Conservation (phyloP, 1,284 basidiomycete genomes). For the Ceratobasidium papillatum region DNA sequence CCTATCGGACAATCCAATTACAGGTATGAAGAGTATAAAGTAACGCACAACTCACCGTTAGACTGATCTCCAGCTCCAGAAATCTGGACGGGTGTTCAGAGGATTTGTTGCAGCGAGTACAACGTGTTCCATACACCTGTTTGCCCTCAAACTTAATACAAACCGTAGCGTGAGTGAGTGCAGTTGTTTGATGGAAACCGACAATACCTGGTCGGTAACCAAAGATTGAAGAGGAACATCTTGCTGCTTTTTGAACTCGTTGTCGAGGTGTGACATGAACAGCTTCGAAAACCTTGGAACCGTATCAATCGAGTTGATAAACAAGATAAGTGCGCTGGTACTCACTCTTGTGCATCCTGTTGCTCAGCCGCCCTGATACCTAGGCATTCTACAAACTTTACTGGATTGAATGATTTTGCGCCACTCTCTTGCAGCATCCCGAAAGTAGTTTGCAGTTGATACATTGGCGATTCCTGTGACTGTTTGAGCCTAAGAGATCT, state of each 20-base stretch:
- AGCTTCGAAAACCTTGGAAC: constrained; percentile 84
- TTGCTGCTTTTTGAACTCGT: constrained; percentile 82
- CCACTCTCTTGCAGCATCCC: constrained; percentile 80
- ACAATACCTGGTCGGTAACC: constrained; percentile 70
- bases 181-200: not conserved
- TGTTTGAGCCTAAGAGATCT: constrained; percentile 50
- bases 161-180: not conserved
- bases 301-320: constrained; percentile 20
- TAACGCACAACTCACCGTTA: constrained; percentile 62
- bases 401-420: constrained; percentile 79
- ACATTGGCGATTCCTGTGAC: constrained; percentile 51
- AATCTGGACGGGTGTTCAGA: constrained; percentile 76
- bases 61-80: constrained; percentile 84
- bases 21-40: not conserved
- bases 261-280: constrained; percentile 86
- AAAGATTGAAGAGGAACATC: constrained; percentile 68
- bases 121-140: constrained; percentile 80
- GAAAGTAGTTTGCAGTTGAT: constrained; percentile 61
- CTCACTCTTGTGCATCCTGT: constrained; percentile 93
- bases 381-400: constrained; percentile 82
- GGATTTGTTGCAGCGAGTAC: constrained; percentile 69
- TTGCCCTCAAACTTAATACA: constrained; percentile 81
- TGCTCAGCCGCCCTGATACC: constrained; percentile 82
- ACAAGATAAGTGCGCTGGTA: constrained; percentile 41
- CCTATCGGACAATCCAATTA: constrained; percentile 54